Base-by-base conservation (phyloP, 805 yeast species). In the Tetrapisispora taiwanensis region DNA sequence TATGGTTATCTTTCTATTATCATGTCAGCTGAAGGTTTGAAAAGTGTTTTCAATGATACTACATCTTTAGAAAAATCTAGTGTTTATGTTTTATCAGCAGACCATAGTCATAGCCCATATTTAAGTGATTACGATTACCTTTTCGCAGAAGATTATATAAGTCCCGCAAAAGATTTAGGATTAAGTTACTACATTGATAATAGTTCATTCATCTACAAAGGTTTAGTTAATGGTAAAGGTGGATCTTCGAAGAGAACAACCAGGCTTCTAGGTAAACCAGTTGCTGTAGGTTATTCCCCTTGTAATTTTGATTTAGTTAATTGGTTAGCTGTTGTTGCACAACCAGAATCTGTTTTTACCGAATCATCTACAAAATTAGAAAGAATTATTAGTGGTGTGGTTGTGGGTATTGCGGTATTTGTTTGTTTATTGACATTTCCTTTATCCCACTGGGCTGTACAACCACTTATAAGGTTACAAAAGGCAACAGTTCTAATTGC, bases 321-420 rank as follows among this genome's bases (percentile, higher is more conserved):
- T 10, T 88, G 96, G 97, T 73, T 78, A n/a, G 79, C 88, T 1
- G 63, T 80, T 0, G 76, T 88, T 6, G 81, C 81, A 51, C 94
- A 85, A 57, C 64, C 72, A 1, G 71, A 76, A 47, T 49, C 68
- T 3, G 72, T 63, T 2, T 85, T 87, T 59, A 67, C 76, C 58
- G 74, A 69, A 3, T 92, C 95, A 0, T 72, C 81, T 4, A 65
- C 71, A 26, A 74, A 72, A 49, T 63, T 88, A 34, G 72, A 80
- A 2, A 76, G 76, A 50, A 82, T 88, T 41, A 81, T 85, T 47
- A 73, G 80, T 39, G 94, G 92, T 6, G 81, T 84, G 1, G 86
- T 84, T 20, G 68, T 88, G 31, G 94, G 84, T 1, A 76, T 84
- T 22, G 92, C 92, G 4, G 84, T 69, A 1, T 75, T 81, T 50